Percentiles rank a stretch among this genome's conserved stretches.
These are phyloP conservation scores for Hawksworthiomyces lignivorus DNA, from an alignment of 2,329 filamentous ascomycete species.

Conservation along the genomic window DNA sequence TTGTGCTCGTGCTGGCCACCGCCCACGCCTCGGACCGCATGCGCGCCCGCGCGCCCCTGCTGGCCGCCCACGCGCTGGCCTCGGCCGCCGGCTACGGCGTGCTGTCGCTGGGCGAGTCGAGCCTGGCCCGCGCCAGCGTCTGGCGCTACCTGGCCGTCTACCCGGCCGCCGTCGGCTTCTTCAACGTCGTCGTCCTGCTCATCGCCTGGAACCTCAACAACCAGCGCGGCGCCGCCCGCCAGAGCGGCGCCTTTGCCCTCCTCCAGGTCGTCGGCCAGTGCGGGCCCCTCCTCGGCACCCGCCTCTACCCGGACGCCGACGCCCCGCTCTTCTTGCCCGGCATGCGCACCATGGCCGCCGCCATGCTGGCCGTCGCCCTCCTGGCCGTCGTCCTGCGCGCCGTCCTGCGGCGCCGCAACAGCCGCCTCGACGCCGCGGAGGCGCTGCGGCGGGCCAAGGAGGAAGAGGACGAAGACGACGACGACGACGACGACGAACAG, in stretches of 20 bases:
- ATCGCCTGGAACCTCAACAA: conserved; percentile 90
- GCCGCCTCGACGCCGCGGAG: conserved; percentile 30
- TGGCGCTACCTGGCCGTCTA: conserved; percentile 68
- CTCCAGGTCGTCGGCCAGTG: conserved; percentile 77
- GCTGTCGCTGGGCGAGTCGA: conserved; percentile 52
- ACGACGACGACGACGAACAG: neutral
- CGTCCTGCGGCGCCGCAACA: conserved; percentile 46
- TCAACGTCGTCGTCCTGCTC: conserved; percentile 74
- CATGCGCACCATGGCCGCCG: conserved; percentile 54
- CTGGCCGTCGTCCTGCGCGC: conserved; percentile 46
- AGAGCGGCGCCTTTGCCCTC: conserved; percentile 64
- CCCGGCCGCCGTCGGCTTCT: conserved; percentile 73
- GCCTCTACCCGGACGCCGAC: conserved; percentile 54
- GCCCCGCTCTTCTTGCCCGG: conserved; percentile 55
- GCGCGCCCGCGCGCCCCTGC: conserved; percentile 54
- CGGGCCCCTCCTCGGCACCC: conserved; percentile 63
- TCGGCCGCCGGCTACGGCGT: conserved; percentile 53
- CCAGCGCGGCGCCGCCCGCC: conserved; percentile 59
- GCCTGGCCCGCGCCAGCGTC: conserved; percentile 26
- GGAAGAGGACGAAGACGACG: conserved; percentile 25
- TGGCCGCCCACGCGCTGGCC: conserved; percentile 61
- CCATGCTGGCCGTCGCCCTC: conserved; percentile 54
- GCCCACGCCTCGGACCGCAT: conserved; percentile 63
- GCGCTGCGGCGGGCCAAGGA: conserved; percentile 18
- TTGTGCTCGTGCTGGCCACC: conserved; percentile 62